Base-by-base conservation (phyloP, 331 rosid species). In the Acacia pycnantha region DNA sequence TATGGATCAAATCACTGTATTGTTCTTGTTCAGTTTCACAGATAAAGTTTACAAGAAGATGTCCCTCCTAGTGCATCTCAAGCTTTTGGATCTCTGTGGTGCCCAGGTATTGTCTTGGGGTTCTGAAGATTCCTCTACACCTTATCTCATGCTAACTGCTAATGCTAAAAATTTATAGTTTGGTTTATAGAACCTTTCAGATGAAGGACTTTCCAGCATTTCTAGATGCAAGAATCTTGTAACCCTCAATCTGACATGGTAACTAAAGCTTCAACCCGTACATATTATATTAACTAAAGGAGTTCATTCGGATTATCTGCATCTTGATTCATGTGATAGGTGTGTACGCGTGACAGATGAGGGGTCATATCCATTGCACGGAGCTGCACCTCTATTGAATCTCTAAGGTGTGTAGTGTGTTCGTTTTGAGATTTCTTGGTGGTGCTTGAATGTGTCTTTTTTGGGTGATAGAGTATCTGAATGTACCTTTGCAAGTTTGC, bases 191-290 rank as follows among this genome's bases (percentile, higher is more conserved):
- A 94, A 90, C 84, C 87, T 94, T 59, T 92, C 92, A 21, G 97
- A 92, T 84, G 92, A 88, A 82, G 98, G 92, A 70, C 92, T 94
- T 77, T 37, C 70, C 53, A 74, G 86, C 81, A 85, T 90, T 83
- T 90, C 95, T 37, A 86, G 86, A 81, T 94, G 97, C 87, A 82
- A 81, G 77, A 74, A 85, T 72, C 92, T 94, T 58, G 79, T 76
- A 41, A 90, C 94, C 54, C 95, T 94, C 77, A 92, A 90, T 84
- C 83, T 92, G 86, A 92, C 98, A 67, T 94, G 98, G 98, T 90
- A 92, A 82, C 65, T 70, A 78, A 82, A 85, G 77, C 72, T 81
- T 69, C 56, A 50, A 82, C 65, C 27, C 48, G 67, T 80, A 73
- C 21, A 41, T 50, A 51, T 59, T 13, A 22, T 1, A 59, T 31